A percentile compares a stretch with the other conserved stretches of the same genome.
These are phyloP conservation scores for Gigaspora rosea DNA, from an alignment of 192 early-diverging fungal species.

Conservation along the genomic window DNA sequence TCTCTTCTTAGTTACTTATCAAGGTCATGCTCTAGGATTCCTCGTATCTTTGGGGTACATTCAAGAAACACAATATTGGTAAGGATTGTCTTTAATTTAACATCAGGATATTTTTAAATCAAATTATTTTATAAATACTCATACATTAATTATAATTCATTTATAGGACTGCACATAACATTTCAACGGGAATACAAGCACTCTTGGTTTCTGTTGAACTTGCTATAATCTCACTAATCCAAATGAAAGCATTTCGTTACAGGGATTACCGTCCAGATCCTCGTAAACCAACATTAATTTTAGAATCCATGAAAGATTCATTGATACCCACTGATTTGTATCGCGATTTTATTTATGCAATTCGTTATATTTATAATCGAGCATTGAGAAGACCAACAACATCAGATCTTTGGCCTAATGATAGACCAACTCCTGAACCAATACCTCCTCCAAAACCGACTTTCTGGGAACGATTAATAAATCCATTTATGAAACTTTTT, in stretches of 20 bases:
- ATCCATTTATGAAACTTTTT: too few relatives aligned
- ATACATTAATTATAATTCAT: not conserved
- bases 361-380: not conserved
- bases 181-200: not conserved
- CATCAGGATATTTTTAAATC: not conserved
- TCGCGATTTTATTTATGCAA: not conserved
- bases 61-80: not conserved
- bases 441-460: too few relatives aligned
- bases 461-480: too few relatives aligned
- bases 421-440: not conserved
- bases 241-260: not conserved
- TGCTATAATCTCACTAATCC: not conserved
- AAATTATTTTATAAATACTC: not conserved
- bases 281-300: not conserved
- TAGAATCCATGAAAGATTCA: not conserved
- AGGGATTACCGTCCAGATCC: not conserved
- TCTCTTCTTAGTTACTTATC: constrained; percentile 11
- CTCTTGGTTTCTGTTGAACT: not conserved
- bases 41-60: constrained; percentile 29
- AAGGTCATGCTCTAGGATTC: constrained; percentile 26
- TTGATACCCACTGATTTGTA: not conserved
- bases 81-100: not conserved
- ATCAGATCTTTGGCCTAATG: not conserved
- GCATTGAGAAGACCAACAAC: not conserved
- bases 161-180: not conserved